A percentile compares a stretch with the other conserved stretches of the same genome.
phyloP scores from a whole-genome alignment of 441 rosid species.

The Eutrema salsugineum region DNA sequence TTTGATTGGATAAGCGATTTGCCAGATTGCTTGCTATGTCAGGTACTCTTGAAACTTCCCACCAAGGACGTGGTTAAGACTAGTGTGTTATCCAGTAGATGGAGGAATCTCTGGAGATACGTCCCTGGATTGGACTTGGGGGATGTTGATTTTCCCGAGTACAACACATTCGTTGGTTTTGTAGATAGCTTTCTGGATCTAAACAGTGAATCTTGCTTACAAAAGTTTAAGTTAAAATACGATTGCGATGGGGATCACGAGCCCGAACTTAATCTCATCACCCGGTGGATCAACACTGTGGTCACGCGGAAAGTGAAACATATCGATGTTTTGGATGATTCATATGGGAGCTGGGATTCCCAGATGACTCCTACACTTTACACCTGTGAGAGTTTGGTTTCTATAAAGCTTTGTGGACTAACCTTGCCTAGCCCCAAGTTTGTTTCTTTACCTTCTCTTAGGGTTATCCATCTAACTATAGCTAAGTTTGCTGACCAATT shows the following conservation, averaged over 20 bases:
- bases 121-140: neutral
- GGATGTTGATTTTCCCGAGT: neutral
- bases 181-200: neutral
- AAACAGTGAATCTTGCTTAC: neutral
- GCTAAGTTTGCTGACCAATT: neutral
- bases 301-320: neutral
- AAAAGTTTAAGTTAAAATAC: neutral
- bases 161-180: neutral
- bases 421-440: neutral
- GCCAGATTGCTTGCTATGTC: conserved; percentile 4
- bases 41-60: neutral
- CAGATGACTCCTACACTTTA: neutral
- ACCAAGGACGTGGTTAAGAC: conserved; percentile 6
- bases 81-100: conserved; percentile 7
- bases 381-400: conserved; percentile 8
- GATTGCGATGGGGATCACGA: neutral
- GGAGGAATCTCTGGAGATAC: conserved; percentile 14
- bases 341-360: neutral
- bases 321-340: neutral
- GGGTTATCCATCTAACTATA: neutral
- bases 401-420: neutral
- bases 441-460: conserved; percentile 2
- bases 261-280: neutral
- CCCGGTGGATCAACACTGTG: neutral
- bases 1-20: neutral